Evolutionary conservation across 2,329 filamentous ascomycete genomes (phyloP).

Genomic region (Ophiostoma himal-ulmi): DNA sequence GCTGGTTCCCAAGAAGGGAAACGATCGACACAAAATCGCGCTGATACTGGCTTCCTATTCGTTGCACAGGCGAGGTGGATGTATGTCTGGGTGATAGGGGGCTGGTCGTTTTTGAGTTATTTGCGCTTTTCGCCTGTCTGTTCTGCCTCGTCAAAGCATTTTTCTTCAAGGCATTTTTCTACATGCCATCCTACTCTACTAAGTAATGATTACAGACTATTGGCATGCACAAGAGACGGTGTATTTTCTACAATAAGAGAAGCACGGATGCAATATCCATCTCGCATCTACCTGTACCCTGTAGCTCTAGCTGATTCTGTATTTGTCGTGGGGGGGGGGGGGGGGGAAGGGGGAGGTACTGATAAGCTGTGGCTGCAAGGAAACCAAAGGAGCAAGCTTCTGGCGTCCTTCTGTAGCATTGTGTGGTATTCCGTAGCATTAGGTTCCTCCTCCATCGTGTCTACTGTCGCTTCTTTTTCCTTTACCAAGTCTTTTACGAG

Average conservation of each 20-base stretch:
- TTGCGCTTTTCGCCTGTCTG: too few species aligned
- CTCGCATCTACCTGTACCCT: too few species aligned
- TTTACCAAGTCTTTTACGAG: neutral
- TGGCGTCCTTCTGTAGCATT: neutral
- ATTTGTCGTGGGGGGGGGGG: neutral
- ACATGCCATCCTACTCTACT: neutral
- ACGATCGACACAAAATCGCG: slow-evolving; percentile 10
- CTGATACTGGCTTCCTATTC: slow-evolving; percentile 3
- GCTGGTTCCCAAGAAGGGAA: slow-evolving; percentile 20
- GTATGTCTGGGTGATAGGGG: neutral
- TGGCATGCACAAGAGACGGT: neutral
- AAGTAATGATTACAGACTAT: neutral
- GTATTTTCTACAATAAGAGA: neutral
- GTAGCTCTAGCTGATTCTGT: too few species aligned
- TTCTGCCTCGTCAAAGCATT: neutral
- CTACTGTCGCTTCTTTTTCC: neutral
- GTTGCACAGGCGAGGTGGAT: slow-evolving; percentile 1
- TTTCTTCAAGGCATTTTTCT: neutral
- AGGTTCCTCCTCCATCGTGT: neutral
- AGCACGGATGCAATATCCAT: too few species aligned
- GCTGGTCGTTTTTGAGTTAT: neutral
- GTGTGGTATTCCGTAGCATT: neutral
- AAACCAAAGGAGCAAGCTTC: neutral
- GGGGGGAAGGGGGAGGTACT: too few species aligned
- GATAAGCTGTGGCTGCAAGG: neutral